phyloP scores from a whole-genome alignment of 441 rosid genomes.

The Adansonia madagascariensis region DNA sequence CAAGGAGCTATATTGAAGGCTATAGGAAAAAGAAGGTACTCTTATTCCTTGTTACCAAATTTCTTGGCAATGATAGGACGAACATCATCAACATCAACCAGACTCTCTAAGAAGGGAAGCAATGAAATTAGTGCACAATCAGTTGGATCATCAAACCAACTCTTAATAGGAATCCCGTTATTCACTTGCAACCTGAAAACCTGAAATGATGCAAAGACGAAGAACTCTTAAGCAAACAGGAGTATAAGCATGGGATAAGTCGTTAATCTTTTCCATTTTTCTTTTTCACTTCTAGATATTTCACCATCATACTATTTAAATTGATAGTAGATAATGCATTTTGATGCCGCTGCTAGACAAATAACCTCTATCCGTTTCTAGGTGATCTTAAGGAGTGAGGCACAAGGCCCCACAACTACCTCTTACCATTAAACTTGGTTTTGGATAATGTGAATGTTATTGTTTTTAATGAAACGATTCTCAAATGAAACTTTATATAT shows the following conservation, averaged over 20 bases:
- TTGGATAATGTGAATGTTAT: background rate
- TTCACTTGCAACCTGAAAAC: conserved; percentile 92
- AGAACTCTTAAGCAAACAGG: conserved; percentile 28
- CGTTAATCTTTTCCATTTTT: conserved; percentile 5
- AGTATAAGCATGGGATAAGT: conserved; percentile 16
- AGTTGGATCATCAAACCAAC: conserved; percentile 94
- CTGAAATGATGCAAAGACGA: conserved; percentile 55
- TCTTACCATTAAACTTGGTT: background rate
- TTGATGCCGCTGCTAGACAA: background rate
- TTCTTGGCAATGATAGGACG: conserved; percentile 91
- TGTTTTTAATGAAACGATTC: background rate
- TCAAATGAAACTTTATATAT: background rate
- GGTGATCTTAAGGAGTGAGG: background rate
- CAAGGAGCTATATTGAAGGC: conserved; percentile 54
- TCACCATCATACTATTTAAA: conserved; percentile 12
- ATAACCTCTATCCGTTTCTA: conserved; percentile 10
- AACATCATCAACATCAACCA: conserved; percentile 90
- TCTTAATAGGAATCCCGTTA: conserved; percentile 95
- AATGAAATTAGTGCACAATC: conserved; percentile 82
- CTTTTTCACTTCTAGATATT: conserved; percentile 2
- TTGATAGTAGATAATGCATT: background rate
- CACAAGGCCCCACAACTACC: background rate
- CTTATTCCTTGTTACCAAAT: conserved; percentile 93
- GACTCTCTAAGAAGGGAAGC: conserved; percentile 88
- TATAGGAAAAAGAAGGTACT: conserved; percentile 50